These are phyloP conservation scores for Cutaneotrichosporon sp. DNA, from an alignment of 1,284 basidiomycete genomes.

Conservation along the genomic window DNA sequence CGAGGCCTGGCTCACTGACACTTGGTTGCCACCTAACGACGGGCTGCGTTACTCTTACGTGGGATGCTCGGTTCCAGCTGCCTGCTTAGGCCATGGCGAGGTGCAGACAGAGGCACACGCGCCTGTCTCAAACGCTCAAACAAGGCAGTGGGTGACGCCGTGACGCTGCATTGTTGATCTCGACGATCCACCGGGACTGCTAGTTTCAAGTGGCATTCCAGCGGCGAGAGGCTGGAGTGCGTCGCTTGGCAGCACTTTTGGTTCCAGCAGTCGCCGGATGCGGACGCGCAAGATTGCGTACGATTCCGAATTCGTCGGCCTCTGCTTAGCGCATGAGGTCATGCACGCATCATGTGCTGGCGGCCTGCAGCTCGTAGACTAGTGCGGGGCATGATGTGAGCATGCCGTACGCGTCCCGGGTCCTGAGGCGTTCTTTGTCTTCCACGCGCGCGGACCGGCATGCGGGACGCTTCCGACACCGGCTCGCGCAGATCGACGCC, in stretches of 20 bases:
- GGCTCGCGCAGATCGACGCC: background rate
- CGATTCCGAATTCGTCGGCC: background rate
- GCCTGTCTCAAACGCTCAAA: background rate
- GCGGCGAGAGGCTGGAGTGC: no score
- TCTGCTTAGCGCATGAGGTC: background rate
- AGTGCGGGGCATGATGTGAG: background rate
- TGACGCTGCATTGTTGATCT: background rate
- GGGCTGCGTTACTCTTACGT: background rate
- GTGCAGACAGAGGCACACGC: no score
- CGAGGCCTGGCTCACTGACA: background rate
- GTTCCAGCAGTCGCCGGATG: no score
- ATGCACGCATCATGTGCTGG: background rate
- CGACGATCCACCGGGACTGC: background rate
- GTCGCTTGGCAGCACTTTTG: no score
- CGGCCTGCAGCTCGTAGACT: no score
- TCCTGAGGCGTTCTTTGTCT: background rate
- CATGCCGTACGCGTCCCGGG: background rate
- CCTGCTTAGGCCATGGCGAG: no score
- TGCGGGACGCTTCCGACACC: background rate
- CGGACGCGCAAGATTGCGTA: background rate
- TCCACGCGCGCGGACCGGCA: background rate
- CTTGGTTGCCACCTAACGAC: background rate
- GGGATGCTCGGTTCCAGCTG: background rate
- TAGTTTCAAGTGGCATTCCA: background rate
- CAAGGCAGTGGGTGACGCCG: background rate